A percentile compares a stretch with the other conserved stretches of the same genome.
Evolutionary conservation across 2,329 filamentous ascomycete genomes (phyloP).

Genomic region (Stagonosporopsis tanaceti): DNA sequence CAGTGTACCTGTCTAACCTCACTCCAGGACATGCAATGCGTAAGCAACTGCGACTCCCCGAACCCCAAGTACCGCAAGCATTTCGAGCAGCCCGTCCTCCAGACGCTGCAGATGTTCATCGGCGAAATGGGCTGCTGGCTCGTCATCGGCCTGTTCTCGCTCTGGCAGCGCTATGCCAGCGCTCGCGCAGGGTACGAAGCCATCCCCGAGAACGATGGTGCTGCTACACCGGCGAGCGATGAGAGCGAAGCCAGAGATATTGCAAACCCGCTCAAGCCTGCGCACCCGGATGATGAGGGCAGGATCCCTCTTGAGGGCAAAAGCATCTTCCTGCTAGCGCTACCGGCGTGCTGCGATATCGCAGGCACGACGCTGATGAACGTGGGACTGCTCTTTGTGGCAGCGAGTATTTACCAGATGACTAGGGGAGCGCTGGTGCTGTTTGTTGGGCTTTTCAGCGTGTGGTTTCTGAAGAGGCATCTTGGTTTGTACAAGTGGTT

Average conservation of each 20-base stretch:
- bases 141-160: slow-evolving; percentile 74
- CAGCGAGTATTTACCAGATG: slow-evolving; percentile 98
- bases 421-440: slow-evolving; percentile 92
- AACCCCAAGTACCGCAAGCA: slow-evolving; percentile 70
- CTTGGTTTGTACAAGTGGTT: slow-evolving; percentile 92
- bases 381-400: slow-evolving; percentile 89
- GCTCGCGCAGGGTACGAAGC: slow-evolving; percentile 69
- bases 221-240: slow-evolving; percentile 52
- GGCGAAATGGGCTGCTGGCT: slow-evolving; percentile 97
- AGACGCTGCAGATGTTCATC: slow-evolving; percentile 97
- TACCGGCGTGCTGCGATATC: slow-evolving; percentile 93
- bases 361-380: slow-evolving; percentile 98
- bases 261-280: slow-evolving; percentile 60
- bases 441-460: slow-evolving; percentile 95
- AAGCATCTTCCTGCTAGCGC: slow-evolving; percentile 76
- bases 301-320: slow-evolving; percentile 71
- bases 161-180: slow-evolving; percentile 68
- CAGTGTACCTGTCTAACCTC: slow-evolving; percentile 27
- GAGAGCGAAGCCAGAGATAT: slow-evolving; percentile 56
- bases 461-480: slow-evolving; percentile 82
- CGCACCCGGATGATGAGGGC: slow-evolving; percentile 61
- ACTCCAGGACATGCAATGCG: slow-evolving; percentile 90
- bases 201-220: slow-evolving; percentile 55
- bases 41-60: slow-evolving; percentile 81
- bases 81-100: slow-evolving; percentile 95